Base-by-base conservation (phyloP, 768 basidiomycete genomes). In the Psilocybe azurescens region DNA sequence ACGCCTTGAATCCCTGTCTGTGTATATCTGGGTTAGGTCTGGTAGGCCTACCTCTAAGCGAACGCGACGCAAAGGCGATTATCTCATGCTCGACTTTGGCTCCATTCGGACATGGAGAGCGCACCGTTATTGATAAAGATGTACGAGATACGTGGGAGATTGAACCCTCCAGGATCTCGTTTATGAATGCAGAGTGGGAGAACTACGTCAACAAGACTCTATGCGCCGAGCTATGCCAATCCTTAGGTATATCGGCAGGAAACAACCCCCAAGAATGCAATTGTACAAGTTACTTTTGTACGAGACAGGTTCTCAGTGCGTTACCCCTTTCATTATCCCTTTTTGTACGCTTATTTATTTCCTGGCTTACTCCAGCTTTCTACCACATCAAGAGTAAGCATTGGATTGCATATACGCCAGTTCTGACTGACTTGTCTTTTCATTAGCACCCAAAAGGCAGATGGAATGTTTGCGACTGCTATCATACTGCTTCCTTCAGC, bases 131-230 rank as follows among this genome's bases (percentile, higher is more conserved):
- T 1, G 77, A 84, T 60, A 81, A 71, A 44, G 65, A 72, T 1
- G 81, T 83, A 7, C 70, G 82, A 11, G 78, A 84, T 72, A 83
- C 81, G 3, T 85, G 82, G 82, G 82, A 85, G 65, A 79, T 85
- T 48, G 79, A 81, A 54, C 77, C 80, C 0, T 64, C 60, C 0
- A 66, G 71, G 51, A 70, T 85, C 5, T 66, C 66, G 5, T 82
- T 84, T 57, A 67, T 66, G 11, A 84, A 83, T 64, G 72, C 77
- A 0, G 71, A 68, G 11, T 86, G 83, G 83, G 39, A 58, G 1
- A 36, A 54, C 1, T 85, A 71, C 48, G 56, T 85, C 18, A 57
- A 71, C 18, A 60, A 65, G 3, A 48, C 61, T 0, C 72, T 77
- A 2, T 66, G 78, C 2, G 44, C 55, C 7, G 66, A 72, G 16